These are phyloP conservation scores for Sisymbrium altissimum DNA, from an alignment of 345 rosid species.

Conservation along the genomic window DNA sequence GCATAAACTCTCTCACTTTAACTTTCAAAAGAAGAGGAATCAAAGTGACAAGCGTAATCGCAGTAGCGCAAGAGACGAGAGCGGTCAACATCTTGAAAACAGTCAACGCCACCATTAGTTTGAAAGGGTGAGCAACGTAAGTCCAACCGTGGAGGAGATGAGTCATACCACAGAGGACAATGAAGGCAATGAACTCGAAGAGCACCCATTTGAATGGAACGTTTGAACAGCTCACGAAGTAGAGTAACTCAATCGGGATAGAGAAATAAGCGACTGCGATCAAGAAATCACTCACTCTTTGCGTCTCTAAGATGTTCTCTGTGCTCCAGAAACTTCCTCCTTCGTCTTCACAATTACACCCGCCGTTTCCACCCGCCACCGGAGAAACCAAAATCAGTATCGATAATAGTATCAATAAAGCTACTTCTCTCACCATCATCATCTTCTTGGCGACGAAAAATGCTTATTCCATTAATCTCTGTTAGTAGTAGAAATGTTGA, in stretches of 20 bases:
- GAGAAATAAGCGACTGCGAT: conserved; percentile 96
- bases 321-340: conserved; percentile 75
- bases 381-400: conserved; percentile 39
- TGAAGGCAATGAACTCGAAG: conserved; percentile 88
- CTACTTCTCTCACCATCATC: conserved; percentile 24
- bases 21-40: conserved; percentile 91
- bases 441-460: background rate
- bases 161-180: conserved; percentile 95
- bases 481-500: background rate
- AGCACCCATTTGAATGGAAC: conserved; percentile 99
- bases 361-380: conserved; percentile 46
- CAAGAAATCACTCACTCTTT: conserved; percentile 85
- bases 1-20: conserved; percentile 87
- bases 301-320: conserved; percentile 76
- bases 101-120: conserved; percentile 83
- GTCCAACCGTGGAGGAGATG: conserved; percentile 96
- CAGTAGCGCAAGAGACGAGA: conserved; percentile 91
- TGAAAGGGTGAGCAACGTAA: conserved; percentile 75
- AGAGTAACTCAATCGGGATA: conserved; percentile 86
- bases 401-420: conserved; percentile 40
- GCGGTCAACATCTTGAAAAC: conserved; percentile 93
- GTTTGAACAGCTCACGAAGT: conserved; percentile 92
- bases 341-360: conserved; percentile 93
- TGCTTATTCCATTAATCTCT: background rate
- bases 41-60: conserved; percentile 83